phyloP scores from a whole-genome alignment of 768 basidiomycete genomes.

The Chiua virens region DNA sequence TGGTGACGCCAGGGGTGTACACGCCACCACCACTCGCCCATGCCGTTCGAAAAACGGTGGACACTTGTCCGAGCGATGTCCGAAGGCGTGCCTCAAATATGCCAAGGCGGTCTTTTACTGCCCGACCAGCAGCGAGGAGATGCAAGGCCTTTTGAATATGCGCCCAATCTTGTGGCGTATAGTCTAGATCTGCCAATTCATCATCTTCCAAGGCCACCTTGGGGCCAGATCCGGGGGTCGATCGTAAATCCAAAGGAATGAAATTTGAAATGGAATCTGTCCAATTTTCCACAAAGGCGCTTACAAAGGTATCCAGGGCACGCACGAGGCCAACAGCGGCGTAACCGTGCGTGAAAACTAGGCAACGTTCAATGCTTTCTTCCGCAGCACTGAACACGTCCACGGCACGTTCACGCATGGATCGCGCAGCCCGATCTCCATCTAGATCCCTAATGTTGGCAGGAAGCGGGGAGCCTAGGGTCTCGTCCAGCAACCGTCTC shows the following conservation, averaged over 20 bases:
- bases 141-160: constrained; percentile 82
- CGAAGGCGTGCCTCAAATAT: constrained; percentile 73
- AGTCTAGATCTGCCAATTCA: constrained; percentile 81
- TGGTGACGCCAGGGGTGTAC: constrained; percentile 56
- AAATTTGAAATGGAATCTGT: constrained; percentile 50
- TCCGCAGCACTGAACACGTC: constrained; percentile 79
- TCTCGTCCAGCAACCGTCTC: constrained; percentile 61
- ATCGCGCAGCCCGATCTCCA: constrained; percentile 51
- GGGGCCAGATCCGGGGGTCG: constrained; percentile 29
- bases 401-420: constrained; percentile 71
- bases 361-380: constrained; percentile 73
- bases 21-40: constrained; percentile 52
- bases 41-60: constrained; percentile 57
- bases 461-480: constrained; percentile 49
- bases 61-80: constrained; percentile 55
- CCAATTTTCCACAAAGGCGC: constrained; percentile 67
- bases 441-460: constrained; percentile 20
- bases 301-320: constrained; percentile 70
- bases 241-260: constrained; percentile 28
- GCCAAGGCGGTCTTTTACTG: constrained; percentile 64
- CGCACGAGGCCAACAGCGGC: constrained; percentile 72
- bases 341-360: constrained; percentile 87
- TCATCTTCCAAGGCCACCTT: constrained; percentile 38
- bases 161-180: constrained; percentile 86
- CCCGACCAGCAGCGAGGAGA: constrained; percentile 77